Conservation (phyloP, 345 rosid genomes). For the Mallotus nudiflorus region DNA sequence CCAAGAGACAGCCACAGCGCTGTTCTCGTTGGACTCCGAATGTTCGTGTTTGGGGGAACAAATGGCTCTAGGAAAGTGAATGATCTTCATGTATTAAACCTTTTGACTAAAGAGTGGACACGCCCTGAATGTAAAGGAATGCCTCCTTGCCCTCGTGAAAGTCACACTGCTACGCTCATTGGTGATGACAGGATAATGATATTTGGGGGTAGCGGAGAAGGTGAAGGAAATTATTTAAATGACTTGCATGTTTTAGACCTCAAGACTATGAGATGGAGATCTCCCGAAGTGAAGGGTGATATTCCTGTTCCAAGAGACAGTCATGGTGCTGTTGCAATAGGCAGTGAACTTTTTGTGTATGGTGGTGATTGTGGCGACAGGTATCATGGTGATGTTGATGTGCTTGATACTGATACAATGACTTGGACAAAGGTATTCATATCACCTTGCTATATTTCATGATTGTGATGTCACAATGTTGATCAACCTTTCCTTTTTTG, state of each 20-base stretch:
- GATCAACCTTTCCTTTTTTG: not conserved
- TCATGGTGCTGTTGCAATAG: conserved; percentile 55
- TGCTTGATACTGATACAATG: conserved; percentile 47
- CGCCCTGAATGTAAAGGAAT: conserved; percentile 45
- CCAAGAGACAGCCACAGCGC: conserved; percentile 81
- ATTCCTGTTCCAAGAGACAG: conserved; percentile 74
- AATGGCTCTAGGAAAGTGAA: conserved; percentile 72
- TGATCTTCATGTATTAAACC: conserved; percentile 62
- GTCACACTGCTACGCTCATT: conserved; percentile 67
- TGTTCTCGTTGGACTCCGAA: conserved; percentile 52
- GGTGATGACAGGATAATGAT: conserved; percentile 49
- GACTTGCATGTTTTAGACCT: conserved; percentile 69
- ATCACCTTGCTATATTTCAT: conserved; percentile 6
- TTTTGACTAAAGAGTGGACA: conserved; percentile 55
- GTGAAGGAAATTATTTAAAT: conserved; percentile 70
- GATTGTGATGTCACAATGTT: not conserved
- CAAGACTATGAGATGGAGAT: conserved; percentile 60
- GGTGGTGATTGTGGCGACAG: conserved; percentile 78
- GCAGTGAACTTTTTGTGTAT: conserved; percentile 50
- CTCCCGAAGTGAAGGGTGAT: conserved; percentile 53
- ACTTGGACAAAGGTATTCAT: conserved; percentile 62
- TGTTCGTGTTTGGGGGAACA: conserved; percentile 76
- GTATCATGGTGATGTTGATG: conserved; percentile 60
- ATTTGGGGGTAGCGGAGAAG: conserved; percentile 84
- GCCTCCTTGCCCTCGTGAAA: conserved; percentile 66